Conservation (phyloP, 2,329 filamentous ascomycete genomes). For the Zalaria sp. region DNA sequence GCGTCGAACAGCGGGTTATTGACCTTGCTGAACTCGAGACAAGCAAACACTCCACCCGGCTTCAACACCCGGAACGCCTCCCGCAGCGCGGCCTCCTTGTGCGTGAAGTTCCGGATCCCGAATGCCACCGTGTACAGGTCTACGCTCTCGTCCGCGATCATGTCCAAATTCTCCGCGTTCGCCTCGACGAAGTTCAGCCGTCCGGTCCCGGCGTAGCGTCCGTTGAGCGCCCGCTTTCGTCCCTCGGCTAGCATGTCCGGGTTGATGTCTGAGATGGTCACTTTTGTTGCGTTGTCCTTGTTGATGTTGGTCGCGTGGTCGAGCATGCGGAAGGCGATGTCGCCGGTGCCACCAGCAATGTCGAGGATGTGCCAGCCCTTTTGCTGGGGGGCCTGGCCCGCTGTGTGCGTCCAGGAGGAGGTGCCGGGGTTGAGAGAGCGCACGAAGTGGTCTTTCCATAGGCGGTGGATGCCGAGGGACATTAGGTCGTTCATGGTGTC, state of each 20-base stretch:
- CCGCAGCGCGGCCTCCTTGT: constrained; percentile 67
- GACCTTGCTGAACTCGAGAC: constrained; percentile 87
- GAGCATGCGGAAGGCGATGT: constrained; percentile 94
- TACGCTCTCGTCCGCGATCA: constrained; percentile 54
- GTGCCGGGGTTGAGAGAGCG: constrained; percentile 73
- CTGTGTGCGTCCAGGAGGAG: constrained; percentile 18
- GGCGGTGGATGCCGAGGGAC: constrained; percentile 89
- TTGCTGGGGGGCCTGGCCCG: constrained; percentile 27
- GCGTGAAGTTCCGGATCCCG: constrained; percentile 91
- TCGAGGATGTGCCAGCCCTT: constrained; percentile 68
- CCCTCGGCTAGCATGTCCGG: constrained; percentile 86
- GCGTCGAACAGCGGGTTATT: constrained; percentile 65
- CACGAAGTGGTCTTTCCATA: constrained; percentile 98
- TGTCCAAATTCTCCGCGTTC: constrained; percentile 66
- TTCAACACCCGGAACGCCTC: constrained; percentile 83
- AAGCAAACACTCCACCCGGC: constrained; percentile 91
- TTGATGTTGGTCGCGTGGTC: constrained; percentile 74
- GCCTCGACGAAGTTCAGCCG: constrained; percentile 67
- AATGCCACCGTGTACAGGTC: constrained; percentile 97
- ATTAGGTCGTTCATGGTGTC: constrained; percentile 99
- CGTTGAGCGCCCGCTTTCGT: constrained; percentile 56
- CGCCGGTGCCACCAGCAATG: constrained; percentile 90
- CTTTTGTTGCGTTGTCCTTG: constrained; percentile 62
- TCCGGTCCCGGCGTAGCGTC: constrained; percentile 41
- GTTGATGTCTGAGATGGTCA: constrained; percentile 95